These are phyloP conservation scores for Neophaeococcomyces aloes DNA, from an alignment of 2,329 filamentous ascomycete species.

Conservation along the genomic window DNA sequence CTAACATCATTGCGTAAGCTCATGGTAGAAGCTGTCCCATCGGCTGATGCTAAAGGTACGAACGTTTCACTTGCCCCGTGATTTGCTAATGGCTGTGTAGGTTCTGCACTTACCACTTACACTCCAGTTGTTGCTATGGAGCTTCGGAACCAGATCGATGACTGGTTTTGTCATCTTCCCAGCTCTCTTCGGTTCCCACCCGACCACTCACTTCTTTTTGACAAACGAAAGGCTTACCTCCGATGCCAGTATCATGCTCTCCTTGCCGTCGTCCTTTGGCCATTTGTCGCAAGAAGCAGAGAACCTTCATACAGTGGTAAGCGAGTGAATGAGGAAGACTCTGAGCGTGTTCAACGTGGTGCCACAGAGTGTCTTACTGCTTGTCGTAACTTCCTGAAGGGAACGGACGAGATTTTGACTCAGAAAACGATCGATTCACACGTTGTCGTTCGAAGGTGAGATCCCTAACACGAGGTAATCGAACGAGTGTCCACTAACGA, in stretches of 20 bases:
- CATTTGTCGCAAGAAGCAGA: constrained; percentile 2
- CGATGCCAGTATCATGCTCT: constrained; percentile 2
- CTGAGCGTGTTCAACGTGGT: not conserved
- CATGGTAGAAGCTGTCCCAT: constrained; percentile 4
- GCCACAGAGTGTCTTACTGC: not conserved
- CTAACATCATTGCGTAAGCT: constrained; percentile 1
- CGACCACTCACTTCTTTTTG: not conserved
- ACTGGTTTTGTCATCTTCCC: constrained; percentile 3
- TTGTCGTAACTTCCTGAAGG: not conserved
- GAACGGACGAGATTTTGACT: constrained; percentile 2
- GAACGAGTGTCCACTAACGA: no score
- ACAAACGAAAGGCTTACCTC: constrained; percentile 1
- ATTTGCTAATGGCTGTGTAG: no score
- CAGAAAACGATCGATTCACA: not conserved
- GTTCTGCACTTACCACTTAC: no score
- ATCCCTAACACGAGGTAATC: no score
- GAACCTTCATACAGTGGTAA: no score
- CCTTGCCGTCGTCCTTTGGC: not conserved
- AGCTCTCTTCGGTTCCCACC: not conserved
- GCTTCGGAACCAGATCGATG: not conserved
- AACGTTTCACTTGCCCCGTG: not conserved
- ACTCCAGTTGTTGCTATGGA: constrained; percentile 3
- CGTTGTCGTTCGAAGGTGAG: not conserved
- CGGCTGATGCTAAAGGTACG: constrained; percentile 2
- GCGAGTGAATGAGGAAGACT: no score